A percentile compares a stretch with the other conserved stretches of the same genome.
Evolutionary conservation across 2,329 filamentous ascomycete species (phyloP).

Genomic region (Sclerotinia trifoliorum): DNA sequence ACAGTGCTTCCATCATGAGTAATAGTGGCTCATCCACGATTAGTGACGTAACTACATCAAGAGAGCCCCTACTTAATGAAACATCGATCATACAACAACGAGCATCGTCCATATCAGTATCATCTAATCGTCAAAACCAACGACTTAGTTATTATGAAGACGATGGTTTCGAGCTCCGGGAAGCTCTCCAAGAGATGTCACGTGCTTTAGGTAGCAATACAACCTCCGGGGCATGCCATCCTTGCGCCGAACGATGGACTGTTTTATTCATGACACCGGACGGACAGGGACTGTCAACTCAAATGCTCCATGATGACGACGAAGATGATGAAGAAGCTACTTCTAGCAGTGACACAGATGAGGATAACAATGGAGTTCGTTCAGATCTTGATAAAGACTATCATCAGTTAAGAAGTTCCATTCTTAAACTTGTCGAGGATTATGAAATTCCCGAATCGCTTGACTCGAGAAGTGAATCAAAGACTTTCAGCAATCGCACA

Average conservation of each 20-base stretch:
- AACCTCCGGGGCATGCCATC: conserved; percentile 68
- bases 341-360: conserved; percentile 59
- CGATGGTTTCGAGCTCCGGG: conserved; percentile 62
- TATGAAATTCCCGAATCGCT: conserved; percentile 73
- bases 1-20: conserved; percentile 69
- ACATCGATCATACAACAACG: conserved; percentile 50
- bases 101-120: conserved; percentile 51
- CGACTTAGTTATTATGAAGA: conserved; percentile 57
- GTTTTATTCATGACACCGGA: conserved; percentile 76
- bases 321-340: conserved; percentile 67
- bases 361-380: conserved; percentile 53
- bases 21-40: conserved; percentile 70
- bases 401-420: conserved; percentile 75
- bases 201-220: conserved; percentile 63
- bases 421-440: conserved; percentile 77
- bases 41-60: conserved; percentile 66
- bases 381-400: conserved; percentile 75
- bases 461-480: conserved; percentile 57
- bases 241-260: conserved; percentile 79
- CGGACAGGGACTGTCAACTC: conserved; percentile 65
- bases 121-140: conserved; percentile 47
- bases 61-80: conserved; percentile 61
- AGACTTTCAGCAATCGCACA: conserved; percentile 70
- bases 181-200: conserved; percentile 69
- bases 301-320: conserved; percentile 70